A percentile compares a stretch with the other conserved stretches of the same genome.
These are phyloP conservation scores for Mrakia blollopis DNA, from an alignment of 768 basidiomycete species.

Conservation along the genomic window DNA sequence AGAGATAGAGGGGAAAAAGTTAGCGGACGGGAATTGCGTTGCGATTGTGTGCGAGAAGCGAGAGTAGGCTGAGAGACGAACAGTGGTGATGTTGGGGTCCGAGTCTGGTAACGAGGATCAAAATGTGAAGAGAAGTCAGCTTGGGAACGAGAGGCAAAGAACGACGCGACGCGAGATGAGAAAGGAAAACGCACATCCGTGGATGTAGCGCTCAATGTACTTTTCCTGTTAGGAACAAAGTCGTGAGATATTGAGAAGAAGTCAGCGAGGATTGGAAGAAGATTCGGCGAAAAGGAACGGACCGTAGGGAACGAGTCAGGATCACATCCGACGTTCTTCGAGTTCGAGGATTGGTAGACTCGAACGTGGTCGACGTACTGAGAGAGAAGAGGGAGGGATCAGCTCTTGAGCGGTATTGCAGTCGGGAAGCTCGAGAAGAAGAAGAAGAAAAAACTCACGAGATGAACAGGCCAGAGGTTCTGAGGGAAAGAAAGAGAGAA, in stretches of 20 bases:
- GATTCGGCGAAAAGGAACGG: background rate
- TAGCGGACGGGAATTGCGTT: no score
- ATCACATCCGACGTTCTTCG: constrained; percentile 24
- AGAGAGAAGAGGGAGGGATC: no score
- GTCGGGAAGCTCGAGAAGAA: no score
- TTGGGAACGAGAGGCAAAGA: no score
- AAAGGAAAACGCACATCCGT: background rate
- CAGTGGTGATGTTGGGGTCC: constrained; percentile 24
- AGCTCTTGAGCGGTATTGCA: no score
- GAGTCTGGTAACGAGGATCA: background rate
- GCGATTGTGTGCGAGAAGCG: no score
- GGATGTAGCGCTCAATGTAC: background rate
- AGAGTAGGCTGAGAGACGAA: no score
- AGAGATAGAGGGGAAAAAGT: no score
- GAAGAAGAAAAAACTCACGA: no score
- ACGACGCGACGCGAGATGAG: background rate
- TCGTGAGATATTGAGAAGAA: background rate
- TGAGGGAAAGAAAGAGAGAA: background rate
- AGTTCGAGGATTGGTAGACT: background rate
- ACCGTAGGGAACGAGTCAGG: constrained; percentile 18
- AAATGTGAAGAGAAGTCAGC: background rate
- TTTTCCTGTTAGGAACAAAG: background rate
- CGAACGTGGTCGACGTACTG: background rate
- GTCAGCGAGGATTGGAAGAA: background rate
- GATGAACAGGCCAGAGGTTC: background rate